phyloP scores from a whole-genome alignment of 2,329 filamentous ascomycete species.

The Aquanectria penicillioides region DNA sequence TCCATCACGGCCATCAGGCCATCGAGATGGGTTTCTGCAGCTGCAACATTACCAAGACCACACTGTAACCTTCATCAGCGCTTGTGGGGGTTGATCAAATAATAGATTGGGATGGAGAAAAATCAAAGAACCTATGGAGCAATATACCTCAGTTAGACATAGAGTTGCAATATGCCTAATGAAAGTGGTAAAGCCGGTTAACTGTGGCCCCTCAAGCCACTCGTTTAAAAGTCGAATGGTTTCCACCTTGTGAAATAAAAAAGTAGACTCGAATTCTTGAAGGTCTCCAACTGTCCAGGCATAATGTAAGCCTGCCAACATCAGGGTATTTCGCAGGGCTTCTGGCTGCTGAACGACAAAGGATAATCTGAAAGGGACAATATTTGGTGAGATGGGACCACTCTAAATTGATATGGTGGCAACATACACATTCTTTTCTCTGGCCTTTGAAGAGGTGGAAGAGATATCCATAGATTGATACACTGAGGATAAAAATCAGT shows the following conservation, averaged over 20 bases:
- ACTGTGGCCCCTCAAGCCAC: constrained; percentile 24
- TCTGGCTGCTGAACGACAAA: constrained; percentile 31
- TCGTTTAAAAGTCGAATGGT: constrained; percentile 29
- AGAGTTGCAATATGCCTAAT: constrained; percentile 33
- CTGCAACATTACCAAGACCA: constrained; percentile 27
- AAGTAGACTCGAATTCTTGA: constrained; percentile 29
- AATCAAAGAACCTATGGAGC: neutral
- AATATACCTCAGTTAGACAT: constrained; percentile 30
- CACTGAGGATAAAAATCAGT: constrained; percentile 14
- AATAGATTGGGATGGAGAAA: neutral
- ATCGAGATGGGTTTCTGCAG: constrained; percentile 33
- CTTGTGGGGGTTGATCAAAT: neutral
- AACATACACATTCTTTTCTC: constrained; percentile 19
- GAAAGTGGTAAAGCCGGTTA: constrained; percentile 26
- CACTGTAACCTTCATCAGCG: constrained; percentile 17
- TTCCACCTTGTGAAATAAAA: constrained; percentile 35
- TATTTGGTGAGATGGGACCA: rapidly evolving
- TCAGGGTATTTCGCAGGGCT: constrained; percentile 32
- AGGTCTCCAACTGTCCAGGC: constrained; percentile 34
- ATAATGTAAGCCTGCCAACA: constrained; percentile 33
- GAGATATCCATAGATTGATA: constrained; percentile 24
- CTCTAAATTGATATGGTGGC: neutral
- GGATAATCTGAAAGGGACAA: constrained; percentile 15
- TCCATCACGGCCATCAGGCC: constrained; percentile 30
- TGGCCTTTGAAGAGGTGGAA: constrained; percentile 9